Percentiles rank a stretch among this genome's conserved stretches.
Evolutionary conservation across 371 early-diverging fungal species (phyloP).

Genomic region (Apophysomyces trapeziformis): DNA sequence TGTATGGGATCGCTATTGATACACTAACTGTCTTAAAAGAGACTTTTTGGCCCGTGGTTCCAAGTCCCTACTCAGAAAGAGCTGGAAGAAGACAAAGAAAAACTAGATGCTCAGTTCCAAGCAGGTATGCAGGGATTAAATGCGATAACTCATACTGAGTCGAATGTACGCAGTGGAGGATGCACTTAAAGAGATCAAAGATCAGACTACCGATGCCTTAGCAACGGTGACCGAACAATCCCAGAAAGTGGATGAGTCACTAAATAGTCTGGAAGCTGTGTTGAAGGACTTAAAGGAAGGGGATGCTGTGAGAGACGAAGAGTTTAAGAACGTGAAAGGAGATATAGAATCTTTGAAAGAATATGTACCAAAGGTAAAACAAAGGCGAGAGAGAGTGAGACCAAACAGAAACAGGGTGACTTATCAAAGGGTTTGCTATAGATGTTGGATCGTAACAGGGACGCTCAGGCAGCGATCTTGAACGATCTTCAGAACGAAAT

Average conservation of each 20-base stretch:
- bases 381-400: not conserved
- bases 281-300: conserved; percentile 72
- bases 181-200: conserved; percentile 60
- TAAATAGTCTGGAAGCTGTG: conserved; percentile 67
- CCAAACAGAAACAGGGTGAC: not conserved
- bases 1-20: too few relatives aligned
- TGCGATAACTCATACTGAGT: not conserved
- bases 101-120: conserved; percentile 76
- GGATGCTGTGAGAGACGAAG: conserved; percentile 73
- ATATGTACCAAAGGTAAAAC: conserved; percentile 76
- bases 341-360: conserved; percentile 81
- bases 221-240: conserved; percentile 75
- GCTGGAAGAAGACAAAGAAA: conserved; percentile 73
- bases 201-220: conserved; percentile 73
- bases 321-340: conserved; percentile 69
- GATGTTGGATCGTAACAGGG: conserved; percentile 77
- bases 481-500: conserved; percentile 91
- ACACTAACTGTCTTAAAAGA: conserved; percentile 40
- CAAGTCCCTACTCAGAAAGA: conserved; percentile 69
- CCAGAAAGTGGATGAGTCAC: conserved; percentile 70
- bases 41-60: conserved; percentile 71
- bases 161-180: conserved; percentile 40
- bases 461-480: conserved; percentile 70
- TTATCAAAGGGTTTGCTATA: conserved; percentile 26
- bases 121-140: conserved; percentile 31